Conservation (phyloP, 2,329 filamentous ascomycete genomes). For the Penicillium occitanis region DNA sequence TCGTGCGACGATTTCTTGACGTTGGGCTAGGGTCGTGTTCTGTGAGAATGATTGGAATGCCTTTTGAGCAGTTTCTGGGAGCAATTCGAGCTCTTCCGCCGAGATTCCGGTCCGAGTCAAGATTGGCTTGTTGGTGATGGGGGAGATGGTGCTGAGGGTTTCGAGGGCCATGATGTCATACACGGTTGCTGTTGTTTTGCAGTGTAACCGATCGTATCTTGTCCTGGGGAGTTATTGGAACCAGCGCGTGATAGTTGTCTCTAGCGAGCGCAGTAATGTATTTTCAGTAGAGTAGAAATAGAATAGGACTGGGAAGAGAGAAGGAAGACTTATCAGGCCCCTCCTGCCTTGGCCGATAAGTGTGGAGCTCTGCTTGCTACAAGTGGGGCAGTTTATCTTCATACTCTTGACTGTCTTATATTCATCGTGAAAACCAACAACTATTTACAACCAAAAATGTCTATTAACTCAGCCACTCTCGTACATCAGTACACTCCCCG, state of each 20-base stretch:
- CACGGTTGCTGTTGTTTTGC: neutral
- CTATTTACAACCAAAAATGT: neutral
- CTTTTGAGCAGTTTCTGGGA: slow-evolving; percentile 70
- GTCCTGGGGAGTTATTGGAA: neutral
- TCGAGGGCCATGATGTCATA: slow-evolving; percentile 50
- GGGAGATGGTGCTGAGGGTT: slow-evolving; percentile 77
- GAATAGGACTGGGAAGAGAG: neutral
- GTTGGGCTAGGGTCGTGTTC: slow-evolving; percentile 72
- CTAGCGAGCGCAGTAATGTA: neutral
- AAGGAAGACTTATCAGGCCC: slow-evolving; percentile 10
- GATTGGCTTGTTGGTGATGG: slow-evolving; percentile 81
- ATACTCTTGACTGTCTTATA: neutral
- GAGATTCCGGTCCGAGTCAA: slow-evolving; percentile 75
- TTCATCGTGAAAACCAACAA: neutral
- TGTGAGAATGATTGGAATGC: slow-evolving; percentile 76
- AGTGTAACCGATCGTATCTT: neutral
- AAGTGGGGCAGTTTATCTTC: neutral
- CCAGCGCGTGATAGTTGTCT: neutral
- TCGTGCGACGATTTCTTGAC: slow-evolving; percentile 77
- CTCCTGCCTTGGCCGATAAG: slow-evolving; percentile 9
- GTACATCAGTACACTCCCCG: neutral
- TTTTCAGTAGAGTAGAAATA: neutral
- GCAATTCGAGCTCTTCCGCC: slow-evolving; percentile 64
- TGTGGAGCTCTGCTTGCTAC: neutral
- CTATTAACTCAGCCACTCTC: neutral